phyloP scores from a whole-genome alignment of 768 basidiomycete species.

The Peribolospora kevripleyi region DNA sequence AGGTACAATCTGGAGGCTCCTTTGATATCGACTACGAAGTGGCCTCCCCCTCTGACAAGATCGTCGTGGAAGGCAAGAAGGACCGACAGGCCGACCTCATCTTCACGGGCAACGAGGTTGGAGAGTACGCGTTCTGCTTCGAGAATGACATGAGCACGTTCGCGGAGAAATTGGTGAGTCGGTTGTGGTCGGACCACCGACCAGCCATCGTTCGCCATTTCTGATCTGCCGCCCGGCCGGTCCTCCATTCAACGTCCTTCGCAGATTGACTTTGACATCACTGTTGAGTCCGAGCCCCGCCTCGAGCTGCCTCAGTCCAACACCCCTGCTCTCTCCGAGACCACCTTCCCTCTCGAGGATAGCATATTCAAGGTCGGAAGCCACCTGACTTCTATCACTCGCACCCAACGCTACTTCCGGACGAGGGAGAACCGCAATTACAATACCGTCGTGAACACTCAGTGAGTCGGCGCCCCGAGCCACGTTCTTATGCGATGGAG shows the following conservation, averaged over 20 bases:
- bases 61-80: constrained; percentile 61
- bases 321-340: constrained; percentile 57
- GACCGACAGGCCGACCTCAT: constrained; percentile 95
- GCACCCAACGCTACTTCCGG: constrained; percentile 61
- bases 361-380: constrained; percentile 76
- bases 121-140: constrained; percentile 57
- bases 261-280: constrained; percentile 56
- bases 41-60: constrained; percentile 68
- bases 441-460: too few relatives aligned
- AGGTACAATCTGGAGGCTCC: constrained; percentile 91
- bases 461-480: too few relatives aligned
- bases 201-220: neutral
- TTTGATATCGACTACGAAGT: constrained; percentile 90
- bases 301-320: constrained; percentile 69
- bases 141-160: constrained; percentile 91
- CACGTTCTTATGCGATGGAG: too few relatives aligned
- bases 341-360: constrained; percentile 81
- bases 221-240: neutral
- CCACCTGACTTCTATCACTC: constrained; percentile 65
- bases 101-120: constrained; percentile 65
- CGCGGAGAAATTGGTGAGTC: constrained; percentile 60
- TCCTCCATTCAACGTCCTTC: too few relatives aligned
- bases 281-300: constrained; percentile 89
- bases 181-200: neutral
- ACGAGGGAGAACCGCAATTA: too few relatives aligned